These are phyloP conservation scores for Alloteropsis angusta DNA, from an alignment of 202 grass and related monocot genomes.

Conservation along the genomic window DNA sequence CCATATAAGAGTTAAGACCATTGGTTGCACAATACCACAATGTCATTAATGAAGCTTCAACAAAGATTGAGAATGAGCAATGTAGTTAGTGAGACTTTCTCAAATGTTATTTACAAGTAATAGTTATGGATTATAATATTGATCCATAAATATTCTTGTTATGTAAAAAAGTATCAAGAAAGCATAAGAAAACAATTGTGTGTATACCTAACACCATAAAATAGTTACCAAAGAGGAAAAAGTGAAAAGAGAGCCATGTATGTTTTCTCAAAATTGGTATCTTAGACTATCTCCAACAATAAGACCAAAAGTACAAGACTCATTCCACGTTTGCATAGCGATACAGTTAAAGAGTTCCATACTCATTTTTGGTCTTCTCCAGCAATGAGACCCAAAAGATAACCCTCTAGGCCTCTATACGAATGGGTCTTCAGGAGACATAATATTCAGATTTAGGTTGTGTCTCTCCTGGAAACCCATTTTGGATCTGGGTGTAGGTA, in stretches of 20 bases:
- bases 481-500: too few relatives aligned
- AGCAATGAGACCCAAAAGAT: too few relatives aligned
- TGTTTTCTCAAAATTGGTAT: neutral
- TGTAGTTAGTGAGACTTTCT: neutral
- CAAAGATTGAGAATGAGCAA: neutral
- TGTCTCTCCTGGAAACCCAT: too few relatives aligned
- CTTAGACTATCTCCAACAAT: too few relatives aligned
- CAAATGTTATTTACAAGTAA: neutral
- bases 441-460: too few relatives aligned
- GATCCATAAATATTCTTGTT: neutral
- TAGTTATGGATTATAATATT: neutral
- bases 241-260: neutral
- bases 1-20: neutral
- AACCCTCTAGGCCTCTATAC: too few relatives aligned
- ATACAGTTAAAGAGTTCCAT: too few relatives aligned
- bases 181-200: conserved; percentile 13
- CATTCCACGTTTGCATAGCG: too few relatives aligned
- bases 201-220: neutral
- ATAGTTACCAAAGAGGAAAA: neutral
- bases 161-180: neutral
- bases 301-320: too few relatives aligned
- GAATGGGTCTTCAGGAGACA: too few relatives aligned
- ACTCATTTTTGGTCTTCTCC: too few relatives aligned
- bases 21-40: neutral
- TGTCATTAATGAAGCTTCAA: neutral